Percentiles rank a stretch among this genome's conserved stretches.
phyloP scores from a whole-genome alignment of 768 basidiomycete genomes.

The Hortiboletus flavorubellus region DNA sequence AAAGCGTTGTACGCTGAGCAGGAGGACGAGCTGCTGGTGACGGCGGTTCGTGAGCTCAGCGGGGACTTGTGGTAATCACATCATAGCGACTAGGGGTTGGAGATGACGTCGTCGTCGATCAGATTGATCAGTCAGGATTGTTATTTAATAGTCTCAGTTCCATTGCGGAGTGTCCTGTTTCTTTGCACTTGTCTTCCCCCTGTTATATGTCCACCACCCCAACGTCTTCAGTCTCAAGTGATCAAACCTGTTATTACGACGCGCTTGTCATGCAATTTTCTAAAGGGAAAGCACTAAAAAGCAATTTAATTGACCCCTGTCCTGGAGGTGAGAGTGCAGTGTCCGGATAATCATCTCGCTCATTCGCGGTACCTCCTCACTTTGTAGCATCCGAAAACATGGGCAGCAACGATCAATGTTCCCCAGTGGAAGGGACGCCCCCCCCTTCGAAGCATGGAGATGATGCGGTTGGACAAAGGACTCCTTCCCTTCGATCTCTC shows the following conservation, averaged over 20 bases:
- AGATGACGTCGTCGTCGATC: slow-evolving; percentile 22
- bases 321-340: slow-evolving; percentile 1
- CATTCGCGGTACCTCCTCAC: not conserved
- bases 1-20: slow-evolving; percentile 34
- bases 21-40: slow-evolving; percentile 29
- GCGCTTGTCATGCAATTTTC: slow-evolving; percentile 34
- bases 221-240: slow-evolving; percentile 28
- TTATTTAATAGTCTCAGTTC: slow-evolving; percentile 22
- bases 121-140: slow-evolving; percentile 2
- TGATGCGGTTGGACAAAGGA: not conserved
- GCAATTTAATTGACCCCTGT: not conserved
- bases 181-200: not conserved
- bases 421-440: not conserved
- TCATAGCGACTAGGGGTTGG: slow-evolving; percentile 10
- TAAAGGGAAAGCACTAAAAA: not conserved
- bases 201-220: slow-evolving; percentile 15
- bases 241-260: slow-evolving; percentile 44
- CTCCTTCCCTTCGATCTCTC: slow-evolving; percentile 25
- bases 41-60: slow-evolving; percentile 23
- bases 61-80: slow-evolving; percentile 20
- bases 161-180: not conserved
- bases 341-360: not conserved
- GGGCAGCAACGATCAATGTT: not conserved
- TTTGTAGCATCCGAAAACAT: not conserved
- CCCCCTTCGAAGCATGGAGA: not conserved